Conservation (phyloP, 257 asterid species). For the Agastache rugosa region DNA sequence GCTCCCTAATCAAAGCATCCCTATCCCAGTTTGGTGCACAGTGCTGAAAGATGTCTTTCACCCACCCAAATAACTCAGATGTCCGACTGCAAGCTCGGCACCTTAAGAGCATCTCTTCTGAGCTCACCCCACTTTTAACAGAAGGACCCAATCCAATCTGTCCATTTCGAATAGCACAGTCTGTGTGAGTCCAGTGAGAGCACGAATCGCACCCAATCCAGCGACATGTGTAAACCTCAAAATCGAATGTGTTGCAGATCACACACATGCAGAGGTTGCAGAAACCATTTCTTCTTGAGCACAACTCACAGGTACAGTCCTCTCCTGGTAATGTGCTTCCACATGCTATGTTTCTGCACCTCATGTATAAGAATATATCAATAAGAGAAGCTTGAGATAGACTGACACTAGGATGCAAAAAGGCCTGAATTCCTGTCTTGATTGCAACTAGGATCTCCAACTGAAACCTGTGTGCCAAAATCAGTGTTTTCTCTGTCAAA, state of each 20-base stretch:
- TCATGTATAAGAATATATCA: conserved; percentile 81
- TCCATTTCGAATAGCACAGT: conserved; percentile 89
- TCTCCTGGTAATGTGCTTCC: conserved; percentile 85
- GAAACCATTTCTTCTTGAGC: conserved; percentile 84
- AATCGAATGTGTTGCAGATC: conserved; percentile 90
- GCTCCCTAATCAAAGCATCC: conserved; percentile 82
- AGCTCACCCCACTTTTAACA: conserved; percentile 65
- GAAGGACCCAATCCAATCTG: conserved; percentile 81
- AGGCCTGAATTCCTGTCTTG: conserved; percentile 93
- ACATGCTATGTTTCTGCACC: conserved; percentile 90
- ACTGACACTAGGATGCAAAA: conserved; percentile 91
- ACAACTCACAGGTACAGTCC: conserved; percentile 81
- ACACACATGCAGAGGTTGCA: conserved; percentile 99
- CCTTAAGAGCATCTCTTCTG: conserved; percentile 81
- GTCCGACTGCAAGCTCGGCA: conserved; percentile 90
- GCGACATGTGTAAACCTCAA: conserved; percentile 93
- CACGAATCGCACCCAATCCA: conserved; percentile 96
- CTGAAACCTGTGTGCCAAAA: conserved; percentile 77
- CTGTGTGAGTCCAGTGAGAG: conserved; percentile 99
- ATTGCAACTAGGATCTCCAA: conserved; percentile 85
- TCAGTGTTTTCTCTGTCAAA: conserved; percentile 71
- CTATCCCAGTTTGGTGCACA: conserved; percentile 96
- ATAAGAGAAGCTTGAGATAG: conserved; percentile 91
- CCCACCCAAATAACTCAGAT: conserved; percentile 95
- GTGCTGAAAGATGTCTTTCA: conserved; percentile 91